Conservation (phyloP, 2,329 filamentous ascomycete genomes). For the Passalora sequoiae region DNA sequence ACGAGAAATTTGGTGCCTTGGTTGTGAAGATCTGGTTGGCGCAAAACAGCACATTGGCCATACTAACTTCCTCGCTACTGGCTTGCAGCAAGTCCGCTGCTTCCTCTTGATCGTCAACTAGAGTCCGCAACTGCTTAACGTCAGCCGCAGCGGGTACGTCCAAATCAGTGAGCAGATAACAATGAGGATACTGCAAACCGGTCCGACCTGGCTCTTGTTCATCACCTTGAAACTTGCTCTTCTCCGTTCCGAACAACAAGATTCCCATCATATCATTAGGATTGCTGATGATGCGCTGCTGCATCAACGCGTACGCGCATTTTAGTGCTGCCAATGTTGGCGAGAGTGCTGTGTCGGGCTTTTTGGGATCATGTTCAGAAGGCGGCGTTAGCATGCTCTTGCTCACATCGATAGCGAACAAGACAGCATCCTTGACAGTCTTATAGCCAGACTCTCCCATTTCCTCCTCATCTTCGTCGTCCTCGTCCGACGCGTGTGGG, state of each 20-base stretch:
- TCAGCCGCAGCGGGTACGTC: slow-evolving; percentile 82
- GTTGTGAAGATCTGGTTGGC: slow-evolving; percentile 96
- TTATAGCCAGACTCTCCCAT: slow-evolving; percentile 74
- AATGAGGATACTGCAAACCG: slow-evolving; percentile 73
- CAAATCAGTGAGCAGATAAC: slow-evolving; percentile 84
- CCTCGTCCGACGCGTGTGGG: slow-evolving; percentile 23
- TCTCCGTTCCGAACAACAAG: slow-evolving; percentile 81
- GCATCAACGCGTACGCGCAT: slow-evolving; percentile 92
- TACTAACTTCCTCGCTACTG: slow-evolving; percentile 63
- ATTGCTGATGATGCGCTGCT: slow-evolving; percentile 95
- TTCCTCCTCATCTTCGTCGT: slow-evolving; percentile 60
- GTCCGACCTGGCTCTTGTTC: slow-evolving; percentile 50
- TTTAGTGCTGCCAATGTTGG: slow-evolving; percentile 80
- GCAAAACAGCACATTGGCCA: slow-evolving; percentile 88
- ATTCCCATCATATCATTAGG: slow-evolving; percentile 97
- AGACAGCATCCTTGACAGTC: slow-evolving; percentile 91
- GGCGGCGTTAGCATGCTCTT: slow-evolving; percentile 73
- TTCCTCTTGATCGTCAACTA: slow-evolving; percentile 76
- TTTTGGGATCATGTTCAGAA: slow-evolving; percentile 62
- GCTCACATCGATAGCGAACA: slow-evolving; percentile 91
- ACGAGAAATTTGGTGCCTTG: slow-evolving; percentile 89
- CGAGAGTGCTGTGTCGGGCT: slow-evolving; percentile 66
- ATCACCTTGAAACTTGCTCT: slow-evolving; percentile 71
- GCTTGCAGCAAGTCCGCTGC: slow-evolving; percentile 64
- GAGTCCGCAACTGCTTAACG: slow-evolving; percentile 68